A percentile compares a stretch with the other conserved stretches of the same genome.
phyloP scores from a whole-genome alignment of 345 rosid genomes.

The Gossypium anomalum region DNA sequence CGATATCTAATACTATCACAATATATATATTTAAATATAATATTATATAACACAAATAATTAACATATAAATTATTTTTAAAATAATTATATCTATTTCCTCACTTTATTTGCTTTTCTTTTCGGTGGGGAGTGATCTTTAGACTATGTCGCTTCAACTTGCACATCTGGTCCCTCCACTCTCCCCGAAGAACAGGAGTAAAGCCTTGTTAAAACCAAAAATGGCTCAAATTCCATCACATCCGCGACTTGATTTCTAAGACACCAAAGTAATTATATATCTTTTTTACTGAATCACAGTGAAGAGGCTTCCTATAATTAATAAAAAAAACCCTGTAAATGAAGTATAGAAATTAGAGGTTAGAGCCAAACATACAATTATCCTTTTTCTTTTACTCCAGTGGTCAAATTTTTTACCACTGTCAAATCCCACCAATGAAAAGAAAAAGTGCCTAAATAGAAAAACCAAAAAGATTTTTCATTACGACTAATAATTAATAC shows the following conservation, averaged over 20 bases:
- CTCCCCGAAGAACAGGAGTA: neutral
- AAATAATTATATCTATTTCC: too few relatives aligned
- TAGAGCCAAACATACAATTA: slow-evolving; percentile 17
- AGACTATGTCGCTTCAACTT: neutral
- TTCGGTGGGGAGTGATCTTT: neutral
- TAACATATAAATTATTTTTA: too few relatives aligned
- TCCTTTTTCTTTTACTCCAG: neutral
- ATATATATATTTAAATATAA: too few relatives aligned
- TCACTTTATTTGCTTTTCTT: too few relatives aligned
- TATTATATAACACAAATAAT: too few relatives aligned
- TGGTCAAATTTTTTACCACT: neutral
- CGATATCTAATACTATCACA: too few relatives aligned
- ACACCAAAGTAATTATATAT: too few relatives aligned
- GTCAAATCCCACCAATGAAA: neutral
- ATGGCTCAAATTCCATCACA: too few relatives aligned
- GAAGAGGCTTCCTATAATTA: too few relatives aligned
- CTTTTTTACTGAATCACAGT: neutral
- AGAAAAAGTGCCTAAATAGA: neutral
- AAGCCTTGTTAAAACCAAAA: neutral
- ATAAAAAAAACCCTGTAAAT: too few relatives aligned
- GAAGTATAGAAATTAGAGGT: neutral
- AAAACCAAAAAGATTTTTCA: neutral
- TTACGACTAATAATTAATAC: slow-evolving; percentile 11
- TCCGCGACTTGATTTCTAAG: too few relatives aligned
- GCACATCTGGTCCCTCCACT: neutral